Evolutionary conservation across 2,329 filamentous ascomycete genomes (phyloP), one percentile per base, ranked within the genome.

Genomic region (Geosmithia morbida): DNA sequence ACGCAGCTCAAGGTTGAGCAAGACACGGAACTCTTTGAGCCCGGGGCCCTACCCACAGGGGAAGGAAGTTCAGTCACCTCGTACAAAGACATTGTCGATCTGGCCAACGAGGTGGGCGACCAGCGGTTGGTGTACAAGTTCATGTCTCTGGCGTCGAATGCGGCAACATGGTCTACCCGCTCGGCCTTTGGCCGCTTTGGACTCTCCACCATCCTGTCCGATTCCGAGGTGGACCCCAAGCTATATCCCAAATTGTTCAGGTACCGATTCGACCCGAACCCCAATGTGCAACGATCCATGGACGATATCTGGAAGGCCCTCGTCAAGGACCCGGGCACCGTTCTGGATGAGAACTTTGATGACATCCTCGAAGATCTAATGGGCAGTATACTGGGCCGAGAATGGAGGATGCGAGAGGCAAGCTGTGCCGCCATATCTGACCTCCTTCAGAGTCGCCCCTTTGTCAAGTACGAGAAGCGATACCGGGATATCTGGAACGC

Each of bases 111-210:
- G 65, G 89, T 96, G 33, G 92, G 92, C 11, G 90, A 98, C 57
- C 90, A 92, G 49, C 89, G 85, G 55, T 71, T 98, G n/a, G 86
- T 97, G 1, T 98, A 98, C 68, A 87, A 89, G 51, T 97, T 98
- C 66, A 98, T 98, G 92, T 90, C 89, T 1, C 74, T 98, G 54
- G 92, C 92, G 2, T 87, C 88, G 2, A 95, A 96, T 57, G 94
- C 94, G 44, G 88, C 89, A 1, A 94, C 94, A 16, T 98, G 92
- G 92, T 90, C 88, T 1, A 94, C 88, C n/a, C 79, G 92, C 46
- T 94, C 92, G 1, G 92, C 92, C 0, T 97, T 98, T 64, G 92
- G 92, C 2, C 78, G 88, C 11, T 96, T 97, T 54, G 92, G 92
- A 0, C 74, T 98, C 45, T 94, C 88, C 61, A 92, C 78, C 54